Conservation (phyloP, 495 filamentous ascomycete genomes). For the Penicillium malachiteum region DNA sequence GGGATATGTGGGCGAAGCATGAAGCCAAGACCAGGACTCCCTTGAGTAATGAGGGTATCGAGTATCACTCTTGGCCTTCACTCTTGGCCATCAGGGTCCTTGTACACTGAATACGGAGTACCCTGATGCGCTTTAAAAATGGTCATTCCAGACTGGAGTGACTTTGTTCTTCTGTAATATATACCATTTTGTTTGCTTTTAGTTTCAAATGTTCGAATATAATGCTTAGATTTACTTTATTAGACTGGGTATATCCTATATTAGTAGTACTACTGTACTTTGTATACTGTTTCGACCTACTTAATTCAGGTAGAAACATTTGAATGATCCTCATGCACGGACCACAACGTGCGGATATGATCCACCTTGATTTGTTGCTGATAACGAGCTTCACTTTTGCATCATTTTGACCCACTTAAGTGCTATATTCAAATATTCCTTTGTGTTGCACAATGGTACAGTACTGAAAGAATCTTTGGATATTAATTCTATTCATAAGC, state of each 20-base stretch:
- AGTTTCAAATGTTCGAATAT: too few relatives aligned
- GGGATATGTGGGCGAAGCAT: conserved; percentile 55
- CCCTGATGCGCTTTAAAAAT: too few relatives aligned
- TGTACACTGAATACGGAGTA: too few relatives aligned
- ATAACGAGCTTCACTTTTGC: background rate
- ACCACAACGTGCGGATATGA: conserved; percentile 1
- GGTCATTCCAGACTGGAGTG: too few relatives aligned
- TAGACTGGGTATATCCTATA: too few relatives aligned
- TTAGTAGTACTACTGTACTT: too few relatives aligned
- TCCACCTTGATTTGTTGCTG: conserved; percentile 4
- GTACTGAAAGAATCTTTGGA: background rate
- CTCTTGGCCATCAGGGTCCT: too few relatives aligned
- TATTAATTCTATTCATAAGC: too few relatives aligned
- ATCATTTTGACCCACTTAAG: background rate
- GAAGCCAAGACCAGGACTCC: background rate
- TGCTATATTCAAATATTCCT: background rate
- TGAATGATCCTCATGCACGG: background rate
- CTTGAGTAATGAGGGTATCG: background rate
- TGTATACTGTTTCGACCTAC: too few relatives aligned
- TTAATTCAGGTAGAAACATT: too few relatives aligned
- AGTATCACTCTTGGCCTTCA: background rate
- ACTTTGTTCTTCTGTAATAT: conserved; percentile 18
- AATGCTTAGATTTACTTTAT: too few relatives aligned
- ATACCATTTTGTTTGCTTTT: conserved; percentile 13
- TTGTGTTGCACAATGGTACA: background rate